Percentiles rank a stretch among this genome's conserved stretches.
These are phyloP conservation scores for Collybiopsis confluens DNA, from an alignment of 768 basidiomycete genomes.

Conservation along the genomic window DNA sequence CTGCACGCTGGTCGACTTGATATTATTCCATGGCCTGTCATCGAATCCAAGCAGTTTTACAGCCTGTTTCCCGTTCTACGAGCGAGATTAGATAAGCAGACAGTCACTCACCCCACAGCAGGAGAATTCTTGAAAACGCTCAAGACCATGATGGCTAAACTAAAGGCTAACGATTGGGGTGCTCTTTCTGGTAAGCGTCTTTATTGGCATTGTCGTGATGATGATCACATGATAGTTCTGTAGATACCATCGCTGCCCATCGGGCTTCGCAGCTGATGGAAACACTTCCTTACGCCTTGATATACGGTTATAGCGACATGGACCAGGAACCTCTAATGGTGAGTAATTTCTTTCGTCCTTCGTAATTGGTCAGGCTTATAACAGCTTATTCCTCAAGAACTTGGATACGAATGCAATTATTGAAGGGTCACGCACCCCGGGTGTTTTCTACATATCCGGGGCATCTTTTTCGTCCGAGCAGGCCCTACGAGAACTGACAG, in stretches of 20 bases:
- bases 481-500: slow-evolving; percentile 18
- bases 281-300: slow-evolving; percentile 44
- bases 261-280: slow-evolving; percentile 38
- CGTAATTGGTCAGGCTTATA: no score
- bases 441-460: slow-evolving; percentile 28
- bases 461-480: slow-evolving; percentile 11
- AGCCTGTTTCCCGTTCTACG: slow-evolving; percentile 46
- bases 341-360: no score
- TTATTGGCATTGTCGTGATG: background rate
- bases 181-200: slow-evolving; percentile 53
- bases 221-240: background rate
- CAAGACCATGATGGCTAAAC: slow-evolving; percentile 64
- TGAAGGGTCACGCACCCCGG: slow-evolving; percentile 29
- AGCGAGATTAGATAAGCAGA: slow-evolving; percentile 42
- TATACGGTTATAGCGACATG: slow-evolving; percentile 42
- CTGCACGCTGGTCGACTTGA: slow-evolving; percentile 51
- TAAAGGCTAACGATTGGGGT: slow-evolving; percentile 67
- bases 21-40: slow-evolving; percentile 67
- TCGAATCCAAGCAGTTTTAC: slow-evolving; percentile 60
- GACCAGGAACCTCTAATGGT: slow-evolving; percentile 50
- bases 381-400: no score
- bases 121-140: slow-evolving; percentile 52
- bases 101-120: slow-evolving; percentile 43
- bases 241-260: slow-evolving; percentile 47
- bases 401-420: slow-evolving; percentile 45